Conservation (phyloP, 352 stramenopile species). For the Poterioochromonas sp. region DNA sequence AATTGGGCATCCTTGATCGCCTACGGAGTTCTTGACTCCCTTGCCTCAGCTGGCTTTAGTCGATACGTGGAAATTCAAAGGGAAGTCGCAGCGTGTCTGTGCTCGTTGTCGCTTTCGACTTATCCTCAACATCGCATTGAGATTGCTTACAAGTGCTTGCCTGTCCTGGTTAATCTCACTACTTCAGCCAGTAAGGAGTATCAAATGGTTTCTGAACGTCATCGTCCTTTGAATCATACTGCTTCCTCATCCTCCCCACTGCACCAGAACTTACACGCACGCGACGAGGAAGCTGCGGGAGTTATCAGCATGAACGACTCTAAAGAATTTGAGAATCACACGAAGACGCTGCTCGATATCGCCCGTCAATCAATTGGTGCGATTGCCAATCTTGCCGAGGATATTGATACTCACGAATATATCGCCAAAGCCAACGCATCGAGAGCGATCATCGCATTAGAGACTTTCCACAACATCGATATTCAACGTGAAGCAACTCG, state of each 20-base stretch:
- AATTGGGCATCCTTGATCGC: conserved; percentile 76
- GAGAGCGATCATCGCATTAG: conserved; percentile 58
- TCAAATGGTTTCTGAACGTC: background rate
- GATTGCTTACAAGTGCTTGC: conserved; percentile 60
- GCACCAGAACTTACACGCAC: no score
- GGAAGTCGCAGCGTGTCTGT: conserved; percentile 83
- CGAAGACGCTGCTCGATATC: conserved; percentile 54
- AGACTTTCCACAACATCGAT: conserved; percentile 70
- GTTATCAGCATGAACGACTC: conserved; percentile 72
- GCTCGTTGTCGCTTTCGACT: conserved; percentile 79
- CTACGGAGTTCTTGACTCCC: conserved; percentile 63
- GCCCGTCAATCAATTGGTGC: conserved; percentile 76
- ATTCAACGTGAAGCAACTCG: conserved; percentile 84
- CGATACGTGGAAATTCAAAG: conserved; percentile 83
- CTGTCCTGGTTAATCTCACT: conserved; percentile 52
- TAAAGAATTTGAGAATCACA: background rate
- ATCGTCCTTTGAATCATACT: background rate
- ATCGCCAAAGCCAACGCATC: conserved; percentile 55
- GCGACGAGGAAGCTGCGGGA: background rate
- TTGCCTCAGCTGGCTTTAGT: conserved; percentile 68
- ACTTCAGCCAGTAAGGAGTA: conserved; percentile 54
- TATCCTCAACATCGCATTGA: conserved; percentile 67
- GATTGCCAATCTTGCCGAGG: conserved; percentile 84
- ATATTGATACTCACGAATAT: conserved; percentile 77
- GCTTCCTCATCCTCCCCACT: no score